A percentile compares a stretch with the other conserved stretches of the same genome.
Conservation (phyloP, 2,329 filamentous ascomycete species). For the Lachnellula cervina region DNA sequence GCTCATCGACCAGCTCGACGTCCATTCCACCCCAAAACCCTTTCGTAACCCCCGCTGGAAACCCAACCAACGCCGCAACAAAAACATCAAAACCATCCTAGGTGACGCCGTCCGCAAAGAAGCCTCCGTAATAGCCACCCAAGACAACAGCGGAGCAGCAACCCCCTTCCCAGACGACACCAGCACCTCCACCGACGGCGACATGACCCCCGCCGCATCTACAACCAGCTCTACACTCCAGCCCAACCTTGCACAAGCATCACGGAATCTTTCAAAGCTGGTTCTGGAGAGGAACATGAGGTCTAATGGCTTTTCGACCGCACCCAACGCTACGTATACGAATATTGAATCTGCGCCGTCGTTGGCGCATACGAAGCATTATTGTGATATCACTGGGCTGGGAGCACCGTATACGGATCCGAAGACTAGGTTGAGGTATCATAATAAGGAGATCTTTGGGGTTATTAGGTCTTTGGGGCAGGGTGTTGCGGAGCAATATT, state of each 20-base stretch:
- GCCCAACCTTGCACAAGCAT: constrained; percentile 82
- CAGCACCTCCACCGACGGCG: constrained; percentile 47
- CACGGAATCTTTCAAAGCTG: constrained; percentile 77
- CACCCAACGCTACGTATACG: constrained; percentile 78
- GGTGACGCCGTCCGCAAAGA: constrained; percentile 84
- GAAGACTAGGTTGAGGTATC: constrained; percentile 88
- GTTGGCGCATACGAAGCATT: constrained; percentile 76
- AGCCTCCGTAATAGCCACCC: constrained; percentile 78
- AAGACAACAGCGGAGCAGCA: constrained; percentile 73
- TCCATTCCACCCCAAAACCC: constrained; percentile 76
- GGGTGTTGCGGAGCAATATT: constrained; percentile 77
- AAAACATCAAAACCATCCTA: constrained; percentile 96
- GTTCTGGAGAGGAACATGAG: constrained; percentile 78
- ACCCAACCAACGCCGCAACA: constrained; percentile 92
- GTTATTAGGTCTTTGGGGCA: constrained; percentile 77
- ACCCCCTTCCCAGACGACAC: constrained; percentile 56
- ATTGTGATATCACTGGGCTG: constrained; percentile 93
- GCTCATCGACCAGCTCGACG: constrained; percentile 87
- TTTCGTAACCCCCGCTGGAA: constrained; percentile 92
- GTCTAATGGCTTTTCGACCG: constrained; percentile 37
- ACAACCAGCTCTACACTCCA: constrained; percentile 37
- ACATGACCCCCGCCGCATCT: constrained; percentile 42
- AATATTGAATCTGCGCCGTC: constrained; percentile 95
- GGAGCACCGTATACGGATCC: constrained; percentile 91
- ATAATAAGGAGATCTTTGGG: constrained; percentile 86